A percentile compares a stretch with the other conserved stretches of the same genome.
phyloP scores from a whole-genome alignment of 2,329 filamentous ascomycete species.

The Aotearoamyces nothofagi region DNA sequence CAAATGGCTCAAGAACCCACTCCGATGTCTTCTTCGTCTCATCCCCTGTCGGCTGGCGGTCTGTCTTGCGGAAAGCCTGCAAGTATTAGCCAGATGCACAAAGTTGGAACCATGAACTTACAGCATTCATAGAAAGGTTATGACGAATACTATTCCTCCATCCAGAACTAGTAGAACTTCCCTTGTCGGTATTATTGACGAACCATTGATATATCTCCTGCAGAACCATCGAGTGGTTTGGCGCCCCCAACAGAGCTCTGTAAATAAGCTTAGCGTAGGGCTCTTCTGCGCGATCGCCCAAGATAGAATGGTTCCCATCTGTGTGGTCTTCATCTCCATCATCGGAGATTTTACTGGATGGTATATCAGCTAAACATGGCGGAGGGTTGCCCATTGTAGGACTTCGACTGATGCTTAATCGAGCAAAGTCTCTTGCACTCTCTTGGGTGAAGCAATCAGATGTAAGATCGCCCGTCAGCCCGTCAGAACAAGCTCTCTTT shows the following conservation, averaged over 20 bases:
- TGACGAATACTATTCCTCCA: conserved; percentile 96
- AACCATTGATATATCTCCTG: conserved; percentile 91
- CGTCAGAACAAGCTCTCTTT: background rate
- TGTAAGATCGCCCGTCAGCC: background rate
- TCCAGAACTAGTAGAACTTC: conserved; percentile 44
- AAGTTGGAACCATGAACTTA: conserved; percentile 29
- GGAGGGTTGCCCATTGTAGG: conserved; percentile 7
- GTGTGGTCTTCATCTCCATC: conserved; percentile 14
- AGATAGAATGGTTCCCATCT: conserved; percentile 14
- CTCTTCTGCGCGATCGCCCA: conserved; percentile 26
- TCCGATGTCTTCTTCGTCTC: conserved; percentile 52
- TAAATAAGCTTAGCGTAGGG: conserved; percentile 78
- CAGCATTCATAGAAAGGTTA: conserved; percentile 89
- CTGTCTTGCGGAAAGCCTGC: conserved; percentile 39
- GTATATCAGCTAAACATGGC: conserved; percentile 5
- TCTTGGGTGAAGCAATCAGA: conserved; percentile 5
- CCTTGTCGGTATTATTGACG: conserved; percentile 63
- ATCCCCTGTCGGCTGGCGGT: conserved; percentile 24
- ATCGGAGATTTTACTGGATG: conserved; percentile 11
- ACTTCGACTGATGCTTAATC: conserved; percentile 6
- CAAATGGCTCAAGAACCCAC: conserved; percentile 64
- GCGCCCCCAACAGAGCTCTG: conserved; percentile 53
- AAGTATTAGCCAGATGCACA: conserved; percentile 11
- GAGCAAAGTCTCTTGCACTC: conserved; percentile 6
- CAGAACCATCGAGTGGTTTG: conserved; percentile 56